Base-by-base conservation (phyloP, 805 yeast species). In the Clavispora carvajalis region DNA sequence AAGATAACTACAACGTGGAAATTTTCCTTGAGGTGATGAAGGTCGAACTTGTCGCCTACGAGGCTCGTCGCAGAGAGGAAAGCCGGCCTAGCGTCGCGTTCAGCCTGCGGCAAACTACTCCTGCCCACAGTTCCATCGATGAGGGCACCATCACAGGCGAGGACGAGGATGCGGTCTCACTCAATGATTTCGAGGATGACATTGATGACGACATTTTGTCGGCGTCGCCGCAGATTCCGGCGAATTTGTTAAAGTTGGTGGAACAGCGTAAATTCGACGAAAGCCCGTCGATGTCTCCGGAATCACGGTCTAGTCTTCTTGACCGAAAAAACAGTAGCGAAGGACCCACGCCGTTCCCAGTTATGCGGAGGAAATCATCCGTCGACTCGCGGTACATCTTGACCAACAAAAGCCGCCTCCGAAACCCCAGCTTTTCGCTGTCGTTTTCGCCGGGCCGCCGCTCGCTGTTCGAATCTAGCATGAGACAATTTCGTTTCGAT, bases 1-100 rank as follows among this genome's bases (percentile, higher is more conserved):
- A 83, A 49, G 72, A 83, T 34, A 88, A 81, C 52, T 89, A 88
- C 57, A 77, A 75, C 48, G 86, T 88, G 16, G 96, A 90, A 56
- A 82, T 82, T 4, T 88, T 85, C 51, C 62, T 91, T 34, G 98
- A 91, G 54, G 60, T 89, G 44, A 68, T 87, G 4, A 77, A 79
- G 38, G 57, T 81, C 5, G 78, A 74, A 42, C 60, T 79, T 43
- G 55, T 71, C 0, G 70, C 80, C 2, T 54, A 53, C 44, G 71
- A 71, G 46, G 47, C 22, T 17, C 12, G 31, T 4, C 23, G 17
- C 7, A 28, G 13, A 17, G 38, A 34, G 15, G 28, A 34, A 22
- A 8, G 58, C 3, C 31, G 31, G 12, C 8, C 19, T 8, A 28
- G 31, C 12, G 12, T n/a, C 7, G 16, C 31, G 4, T 16, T 28